Percentiles rank a stretch among this genome's conserved stretches.
These are phyloP conservation scores for Salix viminalis DNA, from an alignment of 345 rosid genomes.

Conservation along the genomic window DNA sequence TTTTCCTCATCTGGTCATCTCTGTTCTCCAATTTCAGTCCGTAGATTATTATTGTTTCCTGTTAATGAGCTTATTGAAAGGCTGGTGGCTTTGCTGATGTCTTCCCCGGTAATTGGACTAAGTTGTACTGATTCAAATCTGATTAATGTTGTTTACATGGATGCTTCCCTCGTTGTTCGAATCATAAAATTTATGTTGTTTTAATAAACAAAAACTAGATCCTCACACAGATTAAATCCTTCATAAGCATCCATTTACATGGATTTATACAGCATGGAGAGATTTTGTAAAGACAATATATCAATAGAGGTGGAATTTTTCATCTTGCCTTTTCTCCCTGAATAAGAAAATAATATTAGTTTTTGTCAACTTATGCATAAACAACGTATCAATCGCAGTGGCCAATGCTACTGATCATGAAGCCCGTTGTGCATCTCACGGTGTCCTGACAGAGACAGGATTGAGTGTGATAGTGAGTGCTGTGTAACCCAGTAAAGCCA, in stretches of 20 bases:
- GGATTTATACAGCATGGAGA: no score
- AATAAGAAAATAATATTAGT: not conserved
- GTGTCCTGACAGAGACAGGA: constrained; percentile 75
- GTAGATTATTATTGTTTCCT: constrained; percentile 15
- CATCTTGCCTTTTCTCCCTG: not conserved
- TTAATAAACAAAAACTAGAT: no score
- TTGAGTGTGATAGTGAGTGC: constrained; percentile 74
- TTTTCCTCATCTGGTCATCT: no score
- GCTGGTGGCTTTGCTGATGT: constrained; percentile 95
- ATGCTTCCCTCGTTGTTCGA: no score
- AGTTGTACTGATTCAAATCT: not conserved
- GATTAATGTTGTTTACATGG: not conserved
- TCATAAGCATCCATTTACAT: not conserved
- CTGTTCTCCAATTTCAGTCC: no score
- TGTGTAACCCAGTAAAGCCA: constrained; percentile 70
- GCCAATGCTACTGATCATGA: constrained; percentile 87
- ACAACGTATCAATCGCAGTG: constrained; percentile 36
- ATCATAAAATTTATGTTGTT: no score
- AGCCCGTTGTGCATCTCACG: constrained; percentile 73
- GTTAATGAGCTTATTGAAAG: constrained; percentile 83
- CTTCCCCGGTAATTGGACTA: constrained; percentile 57
- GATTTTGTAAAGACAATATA: no score
- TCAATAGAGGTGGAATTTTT: not conserved
- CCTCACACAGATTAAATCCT: not conserved
- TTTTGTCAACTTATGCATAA: not conserved